Percentiles rank a stretch among this genome's conserved stretches.
Conservation (phyloP, 495 filamentous ascomycete species). For the Hypoxylon perforatum region DNA sequence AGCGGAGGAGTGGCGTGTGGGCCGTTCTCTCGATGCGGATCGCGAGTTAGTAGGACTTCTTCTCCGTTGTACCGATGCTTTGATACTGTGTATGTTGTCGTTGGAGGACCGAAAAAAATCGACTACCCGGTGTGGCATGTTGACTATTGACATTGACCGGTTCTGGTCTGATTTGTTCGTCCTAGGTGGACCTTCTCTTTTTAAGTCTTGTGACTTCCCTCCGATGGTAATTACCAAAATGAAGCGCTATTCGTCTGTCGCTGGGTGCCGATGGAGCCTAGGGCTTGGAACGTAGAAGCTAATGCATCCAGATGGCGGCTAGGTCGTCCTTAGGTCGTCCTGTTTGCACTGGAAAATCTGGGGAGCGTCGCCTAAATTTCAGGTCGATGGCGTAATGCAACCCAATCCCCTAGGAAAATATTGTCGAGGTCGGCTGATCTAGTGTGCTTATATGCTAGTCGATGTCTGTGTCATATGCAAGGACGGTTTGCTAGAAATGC, state of each 20-base stretch:
- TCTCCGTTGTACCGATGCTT: constrained; percentile 46
- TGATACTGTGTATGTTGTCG: constrained; percentile 47
- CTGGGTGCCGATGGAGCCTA: constrained; percentile 1
- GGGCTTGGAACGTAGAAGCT: constrained; percentile 18
- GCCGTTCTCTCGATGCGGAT: constrained; percentile 39
- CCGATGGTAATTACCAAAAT: not conserved
- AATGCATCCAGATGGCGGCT: constrained; percentile 36
- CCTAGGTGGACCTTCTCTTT: constrained; percentile 2
- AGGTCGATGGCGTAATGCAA: constrained; percentile 38
- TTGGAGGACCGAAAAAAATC: constrained; percentile 60
- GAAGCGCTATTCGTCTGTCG: not conserved
- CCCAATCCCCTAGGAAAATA: constrained; percentile 14
- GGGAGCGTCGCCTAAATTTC: constrained; percentile 33
- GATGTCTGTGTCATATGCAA: not conserved
- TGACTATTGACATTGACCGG: constrained; percentile 28
- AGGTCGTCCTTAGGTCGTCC: constrained; percentile 3
- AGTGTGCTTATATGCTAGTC: not conserved
- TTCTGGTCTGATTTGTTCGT: constrained; percentile 5
- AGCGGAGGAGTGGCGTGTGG: constrained; percentile 48
- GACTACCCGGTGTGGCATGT: constrained; percentile 63
- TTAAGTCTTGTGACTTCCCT: constrained; percentile 26
- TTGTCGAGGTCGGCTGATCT: constrained; percentile 30
- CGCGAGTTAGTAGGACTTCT: constrained; percentile 36
- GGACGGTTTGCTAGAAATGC: not conserved
- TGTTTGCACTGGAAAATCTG: constrained; percentile 17